A percentile compares a stretch with the other conserved stretches of the same genome.
phyloP scores from a whole-genome alignment of 495 filamentous ascomycete genomes.

The Neurospora sp. region DNA sequence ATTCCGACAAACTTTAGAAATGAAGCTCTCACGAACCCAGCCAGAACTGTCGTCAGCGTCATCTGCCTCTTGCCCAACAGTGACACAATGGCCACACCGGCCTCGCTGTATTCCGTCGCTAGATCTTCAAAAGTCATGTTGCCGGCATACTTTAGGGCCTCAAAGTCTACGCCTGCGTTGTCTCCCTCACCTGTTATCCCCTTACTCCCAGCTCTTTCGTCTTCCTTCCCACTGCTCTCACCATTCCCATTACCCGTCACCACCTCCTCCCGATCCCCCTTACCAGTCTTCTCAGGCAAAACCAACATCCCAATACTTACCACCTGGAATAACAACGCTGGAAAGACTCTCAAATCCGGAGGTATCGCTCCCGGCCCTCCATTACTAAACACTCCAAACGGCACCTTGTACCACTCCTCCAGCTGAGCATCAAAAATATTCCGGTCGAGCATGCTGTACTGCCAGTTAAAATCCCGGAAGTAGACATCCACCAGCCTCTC shows the following conservation, averaged over 20 bases:
- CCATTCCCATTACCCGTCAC: not conserved
- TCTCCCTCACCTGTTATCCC: not conserved
- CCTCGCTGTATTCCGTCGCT: conserved; percentile 48
- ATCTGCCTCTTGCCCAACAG: conserved; percentile 47
- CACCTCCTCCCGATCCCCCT: not conserved
- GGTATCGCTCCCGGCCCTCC: conserved; percentile 32
- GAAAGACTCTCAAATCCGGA: conserved; percentile 39
- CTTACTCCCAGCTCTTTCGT: not conserved
- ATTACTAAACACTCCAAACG: conserved; percentile 32
- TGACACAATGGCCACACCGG: conserved; percentile 39
- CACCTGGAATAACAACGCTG: conserved; percentile 47
- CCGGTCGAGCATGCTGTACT: conserved; percentile 47
- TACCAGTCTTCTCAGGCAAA: conserved; percentile 35
- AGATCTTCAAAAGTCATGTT: conserved; percentile 51
- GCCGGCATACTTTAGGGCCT: conserved; percentile 45
- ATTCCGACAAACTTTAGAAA: conserved; percentile 41
- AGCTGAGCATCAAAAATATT: conserved; percentile 39
- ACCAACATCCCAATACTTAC: conserved; percentile 44
- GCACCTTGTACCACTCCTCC: conserved; percentile 38
- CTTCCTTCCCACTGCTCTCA: not conserved
- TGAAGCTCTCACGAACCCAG: conserved; percentile 41
- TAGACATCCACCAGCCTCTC: conserved; percentile 43
- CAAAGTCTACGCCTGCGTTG: conserved; percentile 13
- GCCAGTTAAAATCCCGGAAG: conserved; percentile 49
- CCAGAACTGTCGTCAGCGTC: conserved; percentile 42